These are phyloP conservation scores for Exophiala phaeomuriformis DNA, from an alignment of 2,329 filamentous ascomycete species.

Conservation along the genomic window DNA sequence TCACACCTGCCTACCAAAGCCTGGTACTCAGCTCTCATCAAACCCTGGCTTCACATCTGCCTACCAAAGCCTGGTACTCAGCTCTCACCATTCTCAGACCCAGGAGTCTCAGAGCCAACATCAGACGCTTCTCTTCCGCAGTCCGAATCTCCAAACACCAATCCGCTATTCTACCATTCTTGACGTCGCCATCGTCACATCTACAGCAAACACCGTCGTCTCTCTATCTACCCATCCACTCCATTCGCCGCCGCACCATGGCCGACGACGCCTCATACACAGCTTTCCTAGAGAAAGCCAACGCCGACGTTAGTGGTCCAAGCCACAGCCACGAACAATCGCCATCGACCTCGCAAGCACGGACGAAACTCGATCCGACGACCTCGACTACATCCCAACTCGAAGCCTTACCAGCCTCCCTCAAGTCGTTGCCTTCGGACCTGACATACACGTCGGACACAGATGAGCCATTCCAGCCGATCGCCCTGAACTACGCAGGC, in stretches of 20 bases:
- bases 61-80: too few species aligned
- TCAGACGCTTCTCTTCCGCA: too few species aligned
- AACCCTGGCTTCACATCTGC: too few species aligned
- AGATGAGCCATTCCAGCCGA: slow-evolving; percentile 76
- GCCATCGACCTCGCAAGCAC: slow-evolving; percentile 19
- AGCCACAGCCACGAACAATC: slow-evolving; percentile 27
- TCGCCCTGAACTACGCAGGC: slow-evolving; percentile 58
- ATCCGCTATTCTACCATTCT: too few species aligned
- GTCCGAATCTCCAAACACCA: too few species aligned
- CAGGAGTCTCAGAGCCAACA: too few species aligned
- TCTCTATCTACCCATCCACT: not conserved
- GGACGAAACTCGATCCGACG: slow-evolving; percentile 18
- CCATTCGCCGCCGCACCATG: slow-evolving; percentile 31
- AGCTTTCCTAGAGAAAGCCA: slow-evolving; percentile 80
- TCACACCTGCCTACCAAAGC: too few species aligned
- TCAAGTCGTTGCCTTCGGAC: slow-evolving; percentile 50
- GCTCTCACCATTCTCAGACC: too few species aligned
- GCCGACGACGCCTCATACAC: slow-evolving; percentile 72
- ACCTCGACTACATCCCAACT: slow-evolving; percentile 7
- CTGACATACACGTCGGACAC: slow-evolving; percentile 59
- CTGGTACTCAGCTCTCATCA: too few species aligned
- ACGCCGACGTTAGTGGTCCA: slow-evolving; percentile 50
- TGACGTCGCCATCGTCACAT: too few species aligned
- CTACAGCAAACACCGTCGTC: not conserved
- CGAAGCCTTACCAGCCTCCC: slow-evolving; percentile 36